Conservation (phyloP, 2,329 filamentous ascomycete genomes). For the Sporothrix dimorphospora region DNA sequence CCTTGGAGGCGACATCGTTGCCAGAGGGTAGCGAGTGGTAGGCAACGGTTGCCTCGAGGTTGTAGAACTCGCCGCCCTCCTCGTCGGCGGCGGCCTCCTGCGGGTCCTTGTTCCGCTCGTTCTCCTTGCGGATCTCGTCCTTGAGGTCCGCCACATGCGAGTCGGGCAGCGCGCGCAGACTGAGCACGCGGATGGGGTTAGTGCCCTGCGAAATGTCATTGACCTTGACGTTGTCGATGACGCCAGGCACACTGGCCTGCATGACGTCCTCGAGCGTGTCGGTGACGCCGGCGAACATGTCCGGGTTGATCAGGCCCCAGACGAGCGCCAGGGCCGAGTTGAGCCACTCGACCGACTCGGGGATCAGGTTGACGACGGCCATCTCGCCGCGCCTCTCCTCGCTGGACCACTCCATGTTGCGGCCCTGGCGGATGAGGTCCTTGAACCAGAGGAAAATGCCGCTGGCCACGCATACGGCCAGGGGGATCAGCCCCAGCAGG, state of each 20-base stretch:
- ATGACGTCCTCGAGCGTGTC: constrained; percentile 95
- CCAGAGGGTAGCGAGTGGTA: constrained; percentile 83
- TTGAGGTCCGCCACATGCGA: constrained; percentile 80
- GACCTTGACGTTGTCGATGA: constrained; percentile 93
- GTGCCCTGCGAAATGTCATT: constrained; percentile 93
- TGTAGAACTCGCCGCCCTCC: constrained; percentile 90
- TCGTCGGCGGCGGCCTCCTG: constrained; percentile 87
- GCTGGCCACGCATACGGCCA: constrained; percentile 71
- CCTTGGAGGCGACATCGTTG: constrained; percentile 73
- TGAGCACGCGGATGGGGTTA: constrained; percentile 87
- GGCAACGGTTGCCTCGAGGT: constrained; percentile 85
- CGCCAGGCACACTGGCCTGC: constrained; percentile 87
- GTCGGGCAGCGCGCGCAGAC: constrained; percentile 83
- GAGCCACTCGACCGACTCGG: constrained; percentile 95
- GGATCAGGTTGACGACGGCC: constrained; percentile 84
- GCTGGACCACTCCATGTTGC: constrained; percentile 84
- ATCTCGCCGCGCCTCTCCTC: constrained; percentile 84
- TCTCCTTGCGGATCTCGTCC: constrained; percentile 75
- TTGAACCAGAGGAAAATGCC: constrained; percentile 90
- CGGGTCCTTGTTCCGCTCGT: constrained; percentile 79
- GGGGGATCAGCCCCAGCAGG: constrained; percentile 73
- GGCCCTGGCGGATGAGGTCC: constrained; percentile 78
- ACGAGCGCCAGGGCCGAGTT: constrained; percentile 83
- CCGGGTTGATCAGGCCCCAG: constrained; percentile 92
- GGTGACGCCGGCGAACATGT: constrained; percentile 91